These are phyloP conservation scores for Iodosphaeria phyllophila DNA, from an alignment of 2,329 filamentous ascomycete species.

Conservation along the genomic window DNA sequence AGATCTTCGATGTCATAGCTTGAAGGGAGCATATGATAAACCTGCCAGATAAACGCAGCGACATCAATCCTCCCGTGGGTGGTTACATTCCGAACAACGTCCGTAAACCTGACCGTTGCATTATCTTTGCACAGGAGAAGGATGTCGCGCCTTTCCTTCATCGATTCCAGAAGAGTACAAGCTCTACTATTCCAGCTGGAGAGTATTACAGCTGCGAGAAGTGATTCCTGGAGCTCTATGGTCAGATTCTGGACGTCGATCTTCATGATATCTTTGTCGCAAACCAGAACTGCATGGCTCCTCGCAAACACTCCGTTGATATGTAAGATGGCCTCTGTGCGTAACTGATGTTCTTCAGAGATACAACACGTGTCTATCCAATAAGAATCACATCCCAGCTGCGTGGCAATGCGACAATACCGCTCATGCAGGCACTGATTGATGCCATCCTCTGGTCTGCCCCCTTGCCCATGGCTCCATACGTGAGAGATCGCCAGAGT, in stretches of 20 bases:
- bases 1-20: no score
- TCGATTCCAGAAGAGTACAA: slow-evolving; percentile 10
- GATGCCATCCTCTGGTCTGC: slow-evolving; percentile 8
- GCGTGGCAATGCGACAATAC: slow-evolving; percentile 6
- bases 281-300: slow-evolving; percentile 7
- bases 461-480: slow-evolving; percentile 10
- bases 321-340: slow-evolving; percentile 8
- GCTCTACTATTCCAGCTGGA: slow-evolving; percentile 11
- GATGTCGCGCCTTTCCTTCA: not conserved
- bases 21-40: slow-evolving; percentile 1
- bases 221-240: slow-evolving; percentile 4
- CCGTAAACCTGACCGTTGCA: not conserved
- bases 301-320: slow-evolving; percentile 9
- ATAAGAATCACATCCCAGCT: slow-evolving; percentile 9
- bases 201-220: slow-evolving; percentile 7
- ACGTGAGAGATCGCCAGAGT: slow-evolving; percentile 10
- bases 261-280: slow-evolving; percentile 10
- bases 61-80: not conserved
- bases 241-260: slow-evolving; percentile 4
- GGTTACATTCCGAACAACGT: not conserved
- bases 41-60: not conserved
- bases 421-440: slow-evolving; percentile 10
- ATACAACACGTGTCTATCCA: slow-evolving; percentile 14
- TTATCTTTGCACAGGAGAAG: slow-evolving; percentile 1
- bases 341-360: slow-evolving; percentile 7